These are phyloP conservation scores for Ophiosphaerella narmari DNA, from an alignment of 2,329 filamentous ascomycete genomes.

Conservation along the genomic window DNA sequence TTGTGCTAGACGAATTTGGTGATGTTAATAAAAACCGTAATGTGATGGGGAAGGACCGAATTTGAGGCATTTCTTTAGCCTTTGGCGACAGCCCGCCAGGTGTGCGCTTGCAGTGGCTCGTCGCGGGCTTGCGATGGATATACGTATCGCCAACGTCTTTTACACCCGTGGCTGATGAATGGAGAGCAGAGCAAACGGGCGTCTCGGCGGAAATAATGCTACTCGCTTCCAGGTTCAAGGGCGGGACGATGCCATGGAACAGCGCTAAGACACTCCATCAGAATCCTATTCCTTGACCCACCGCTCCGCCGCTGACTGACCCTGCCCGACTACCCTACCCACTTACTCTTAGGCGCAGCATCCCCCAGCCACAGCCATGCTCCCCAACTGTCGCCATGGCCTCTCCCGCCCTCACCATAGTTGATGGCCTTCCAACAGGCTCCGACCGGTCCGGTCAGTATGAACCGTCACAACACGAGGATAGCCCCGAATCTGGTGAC, in stretches of 20 bases:
- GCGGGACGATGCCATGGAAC: conserved; percentile 36
- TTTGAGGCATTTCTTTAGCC: neutral
- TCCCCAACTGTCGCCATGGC: conserved; percentile 42
- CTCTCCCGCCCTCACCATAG: conserved; percentile 37
- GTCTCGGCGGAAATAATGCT: conserved; percentile 33
- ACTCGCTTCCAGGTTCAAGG: conserved; percentile 28
- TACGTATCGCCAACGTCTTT: neutral
- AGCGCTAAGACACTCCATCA: conserved; percentile 36
- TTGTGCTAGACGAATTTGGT: conserved; percentile 15
- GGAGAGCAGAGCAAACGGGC: conserved; percentile 25
- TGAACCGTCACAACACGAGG: conserved; percentile 33
- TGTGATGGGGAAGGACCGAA: conserved; percentile 6
- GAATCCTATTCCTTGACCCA: conserved; percentile 38
- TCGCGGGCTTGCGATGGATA: neutral
- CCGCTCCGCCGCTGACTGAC: conserved; percentile 32
- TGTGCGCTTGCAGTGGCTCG: neutral
- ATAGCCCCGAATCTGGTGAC: conserved; percentile 36
- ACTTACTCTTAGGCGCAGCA: conserved; percentile 40
- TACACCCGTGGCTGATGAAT: conserved; percentile 12
- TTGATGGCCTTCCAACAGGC: conserved; percentile 38
- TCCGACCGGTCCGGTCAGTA: conserved; percentile 31
- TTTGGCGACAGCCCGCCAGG: neutral
- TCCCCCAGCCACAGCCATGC: conserved; percentile 37
- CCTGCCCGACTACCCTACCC: conserved; percentile 28
- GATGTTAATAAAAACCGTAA: conserved; percentile 21